phyloP scores from a whole-genome alignment of 2,329 filamentous ascomycete species.

The Penicillium capsulatum region DNA sequence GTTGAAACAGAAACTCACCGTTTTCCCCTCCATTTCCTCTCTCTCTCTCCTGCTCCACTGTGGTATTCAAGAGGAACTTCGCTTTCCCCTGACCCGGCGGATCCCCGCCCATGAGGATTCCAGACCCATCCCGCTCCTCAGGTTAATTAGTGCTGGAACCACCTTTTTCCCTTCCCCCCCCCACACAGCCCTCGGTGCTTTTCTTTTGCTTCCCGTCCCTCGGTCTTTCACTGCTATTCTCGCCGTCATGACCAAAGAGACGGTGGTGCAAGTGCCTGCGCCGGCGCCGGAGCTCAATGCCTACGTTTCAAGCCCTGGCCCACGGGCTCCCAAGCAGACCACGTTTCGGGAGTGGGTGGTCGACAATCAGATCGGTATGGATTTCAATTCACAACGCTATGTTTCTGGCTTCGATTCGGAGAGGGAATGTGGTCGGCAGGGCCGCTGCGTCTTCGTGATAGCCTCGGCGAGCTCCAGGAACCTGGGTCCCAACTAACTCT shows the following conservation, averaged over 20 bases:
- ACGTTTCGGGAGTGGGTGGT: slow-evolving; percentile 60
- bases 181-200: background rate
- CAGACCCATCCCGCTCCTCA: slow-evolving; percentile 18
- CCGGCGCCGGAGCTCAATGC: slow-evolving; percentile 39
- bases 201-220: slow-evolving; percentile 5
- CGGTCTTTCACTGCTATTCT: slow-evolving; percentile 2
- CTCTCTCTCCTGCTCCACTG: background rate
- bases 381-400: slow-evolving; percentile 1
- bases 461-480: slow-evolving; percentile 2
- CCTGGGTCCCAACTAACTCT: slow-evolving; percentile 15
- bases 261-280: slow-evolving; percentile 25
- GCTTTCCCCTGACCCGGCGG: slow-evolving; percentile 10
- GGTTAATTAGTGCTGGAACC: slow-evolving; percentile 15
- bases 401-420: background rate
- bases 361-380: slow-evolving; percentile 74
- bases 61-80: background rate
- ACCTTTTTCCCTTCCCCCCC: slow-evolving; percentile 2
- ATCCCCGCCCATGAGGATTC: slow-evolving; percentile 15
- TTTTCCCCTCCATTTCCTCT: slow-evolving; percentile 8
- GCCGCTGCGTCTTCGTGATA: slow-evolving; percentile 1
- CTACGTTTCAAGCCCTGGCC: slow-evolving; percentile 35
- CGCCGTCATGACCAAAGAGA: slow-evolving; percentile 36
- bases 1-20: slow-evolving; percentile 22
- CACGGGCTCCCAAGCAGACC: slow-evolving; percentile 35
- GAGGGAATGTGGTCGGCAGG: background rate